A percentile compares a stretch with the other conserved stretches of the same genome.
These are phyloP conservation scores for Corynespora cassiicola DNA, from an alignment of 2,329 filamentous ascomycete species.

Conservation along the genomic window DNA sequence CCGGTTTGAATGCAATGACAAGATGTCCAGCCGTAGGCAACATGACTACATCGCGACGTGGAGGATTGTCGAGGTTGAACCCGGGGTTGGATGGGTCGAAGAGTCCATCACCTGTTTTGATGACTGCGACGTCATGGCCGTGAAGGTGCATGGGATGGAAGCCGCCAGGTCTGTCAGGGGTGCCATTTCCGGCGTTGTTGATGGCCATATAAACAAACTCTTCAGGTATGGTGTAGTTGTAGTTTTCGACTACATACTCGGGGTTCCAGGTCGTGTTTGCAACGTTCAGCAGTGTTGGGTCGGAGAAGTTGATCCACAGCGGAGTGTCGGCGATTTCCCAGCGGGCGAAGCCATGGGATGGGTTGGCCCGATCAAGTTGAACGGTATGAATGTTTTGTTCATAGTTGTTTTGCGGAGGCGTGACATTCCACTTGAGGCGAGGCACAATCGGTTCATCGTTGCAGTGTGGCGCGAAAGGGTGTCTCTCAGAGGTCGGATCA, in stretches of 20 bases:
- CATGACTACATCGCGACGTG: conserved; percentile 27
- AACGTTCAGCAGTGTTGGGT: conserved; percentile 22
- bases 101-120: conserved; percentile 17
- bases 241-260: conserved; percentile 23
- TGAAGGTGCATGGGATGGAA: conserved; percentile 37
- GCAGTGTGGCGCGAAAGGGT: conserved; percentile 15
- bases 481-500: conserved; percentile 12
- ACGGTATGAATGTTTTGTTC: conserved; percentile 15
- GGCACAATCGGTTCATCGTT: conserved; percentile 16
- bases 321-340: conserved; percentile 24
- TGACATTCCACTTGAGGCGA: conserved; percentile 22
- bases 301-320: conserved; percentile 24
- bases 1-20: conserved; percentile 42
- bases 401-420: conserved; percentile 20
- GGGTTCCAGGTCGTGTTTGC: conserved; percentile 20
- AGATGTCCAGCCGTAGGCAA: conserved; percentile 31
- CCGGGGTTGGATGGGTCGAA: conserved; percentile 24
- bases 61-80: conserved; percentile 22
- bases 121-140: conserved; percentile 34
- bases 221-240: conserved; percentile 17
- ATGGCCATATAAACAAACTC: conserved; percentile 27
- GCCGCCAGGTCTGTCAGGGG: conserved; percentile 2
- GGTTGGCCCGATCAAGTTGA: conserved; percentile 11
- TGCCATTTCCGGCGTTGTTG: conserved; percentile 16
- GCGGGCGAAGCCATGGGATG: conserved; percentile 6